Evolutionary conservation across 2,329 filamentous ascomycete genomes (phyloP).

Genomic region (Aureobasidium sp.): DNA sequence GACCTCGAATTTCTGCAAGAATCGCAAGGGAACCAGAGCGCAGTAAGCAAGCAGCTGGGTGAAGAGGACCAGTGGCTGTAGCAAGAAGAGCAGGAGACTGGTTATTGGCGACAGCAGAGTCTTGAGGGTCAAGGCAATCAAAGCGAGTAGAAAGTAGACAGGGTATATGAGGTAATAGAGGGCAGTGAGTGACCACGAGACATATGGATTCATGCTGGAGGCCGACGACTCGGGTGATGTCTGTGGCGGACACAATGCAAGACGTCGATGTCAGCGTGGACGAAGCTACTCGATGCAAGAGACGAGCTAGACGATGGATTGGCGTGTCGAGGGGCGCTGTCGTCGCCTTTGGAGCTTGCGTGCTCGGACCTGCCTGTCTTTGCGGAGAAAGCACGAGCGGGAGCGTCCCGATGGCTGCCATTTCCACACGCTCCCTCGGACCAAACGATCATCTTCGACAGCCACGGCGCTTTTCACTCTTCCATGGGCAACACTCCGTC

Average conservation of each 20-base stretch:
- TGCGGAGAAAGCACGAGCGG: conserved; percentile 10
- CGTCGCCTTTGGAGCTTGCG: not conserved
- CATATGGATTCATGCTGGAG: conserved; percentile 27
- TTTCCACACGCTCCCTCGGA: not conserved
- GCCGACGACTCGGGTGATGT: not conserved
- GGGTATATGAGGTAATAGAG: conserved; percentile 35
- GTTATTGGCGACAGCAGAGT: conserved; percentile 43
- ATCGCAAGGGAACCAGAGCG: conserved; percentile 42
- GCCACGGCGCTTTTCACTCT: not conserved
- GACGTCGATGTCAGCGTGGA: not conserved
- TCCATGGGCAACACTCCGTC: conserved; percentile 44
- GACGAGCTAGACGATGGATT: not conserved
- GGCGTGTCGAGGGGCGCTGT: not conserved
- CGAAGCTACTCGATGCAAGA: not conserved
- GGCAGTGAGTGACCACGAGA: conserved; percentile 25
- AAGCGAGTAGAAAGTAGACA: conserved; percentile 33
- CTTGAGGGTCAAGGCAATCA: conserved; percentile 32
- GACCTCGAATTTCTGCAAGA: conserved; percentile 50
- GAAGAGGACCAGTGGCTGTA: conserved; percentile 47
- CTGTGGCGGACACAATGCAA: not conserved
- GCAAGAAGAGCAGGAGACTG: conserved; percentile 38
- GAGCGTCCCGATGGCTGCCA: not conserved
- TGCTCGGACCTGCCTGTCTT: not conserved
- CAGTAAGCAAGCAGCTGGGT: conserved; percentile 36
- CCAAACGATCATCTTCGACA: not conserved